Base-by-base conservation (phyloP, 2,329 filamentous ascomycete genomes). In the Pyrenochaeta sp. region DNA sequence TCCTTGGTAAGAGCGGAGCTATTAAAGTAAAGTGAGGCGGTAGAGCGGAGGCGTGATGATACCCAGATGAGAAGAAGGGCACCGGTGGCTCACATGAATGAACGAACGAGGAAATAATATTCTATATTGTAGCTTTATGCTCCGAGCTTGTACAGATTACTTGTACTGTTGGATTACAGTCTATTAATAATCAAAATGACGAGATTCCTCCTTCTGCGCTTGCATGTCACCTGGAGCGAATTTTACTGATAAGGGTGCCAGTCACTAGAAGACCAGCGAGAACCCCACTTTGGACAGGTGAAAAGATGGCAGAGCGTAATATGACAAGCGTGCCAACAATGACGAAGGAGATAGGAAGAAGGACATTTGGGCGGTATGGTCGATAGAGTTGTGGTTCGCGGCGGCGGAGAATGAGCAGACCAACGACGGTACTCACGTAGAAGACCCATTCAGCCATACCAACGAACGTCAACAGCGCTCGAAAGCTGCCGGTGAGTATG, bases 351-450 rank as follows among this genome's bases (percentile, higher is more conserved):
- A 80, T 45, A 0, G 85, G 85, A 9, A 86, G 75, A 2, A 81
- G 20, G 0, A 86, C 62, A 12, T 75, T 71, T 0, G 85, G 82
- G 66, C 82, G 83, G 62, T 87, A 88, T 0, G 86, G 85, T 10
- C 86, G 72, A 0, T 75, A 61, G 2, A 88, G 74, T 0, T 74
- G 68, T 0, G 85, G 86, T 65, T 88, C 84, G 1, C 83, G 79
- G 49, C 79, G 80, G 11, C 86, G 80, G 37, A 88, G 71, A 14
- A 87, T 73, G 9, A 87, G 75, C 1, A 84, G 81, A 0, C 85
- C 86, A 0, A 87, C 62, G 0, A 87, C 85, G 0, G 85, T 85
- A 27, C 87, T 77, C 63, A 88, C 86, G 74, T 88, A 88, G 71
- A 88, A 88, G 0, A 85, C 82, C 66, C 85, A 88, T 54, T 66